A percentile compares a stretch with the other conserved stretches of the same genome.
phyloP scores from a whole-genome alignment of 805 yeast species.

The Candida yuanshanica region DNA sequence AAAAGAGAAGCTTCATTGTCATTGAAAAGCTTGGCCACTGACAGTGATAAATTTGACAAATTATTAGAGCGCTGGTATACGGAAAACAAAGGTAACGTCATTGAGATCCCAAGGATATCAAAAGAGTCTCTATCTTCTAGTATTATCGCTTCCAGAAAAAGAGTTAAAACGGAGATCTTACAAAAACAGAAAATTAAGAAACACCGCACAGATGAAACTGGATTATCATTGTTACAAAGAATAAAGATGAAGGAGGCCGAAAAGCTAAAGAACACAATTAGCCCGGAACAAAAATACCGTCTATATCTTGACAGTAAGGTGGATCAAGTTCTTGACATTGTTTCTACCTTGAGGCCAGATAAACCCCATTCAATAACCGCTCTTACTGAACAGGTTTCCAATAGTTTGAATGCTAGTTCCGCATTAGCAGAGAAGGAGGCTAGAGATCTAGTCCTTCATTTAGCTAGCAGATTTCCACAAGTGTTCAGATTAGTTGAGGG shows the following conservation, averaged over 20 bases:
- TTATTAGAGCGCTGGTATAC: slow-evolving; percentile 15
- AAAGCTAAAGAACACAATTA: slow-evolving; percentile 7
- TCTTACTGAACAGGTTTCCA: slow-evolving; percentile 14
- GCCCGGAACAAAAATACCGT: slow-evolving; percentile 23
- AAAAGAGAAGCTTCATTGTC: slow-evolving; percentile 6
- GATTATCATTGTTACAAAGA: slow-evolving; percentile 32
- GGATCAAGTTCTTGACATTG: slow-evolving; percentile 26
- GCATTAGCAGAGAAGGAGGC: slow-evolving; percentile 19
- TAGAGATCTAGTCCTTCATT: slow-evolving; percentile 11
- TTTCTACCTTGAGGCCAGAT: slow-evolving; percentile 20
- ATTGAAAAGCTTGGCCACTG: slow-evolving; percentile 4
- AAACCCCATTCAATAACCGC: slow-evolving; percentile 17
- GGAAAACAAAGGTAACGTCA: slow-evolving; percentile 1
- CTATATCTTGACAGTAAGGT: slow-evolving; percentile 25
- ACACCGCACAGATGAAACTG: slow-evolving; percentile 2
- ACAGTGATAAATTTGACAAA: slow-evolving; percentile 9
- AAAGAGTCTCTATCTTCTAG: neutral
- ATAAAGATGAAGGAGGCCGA: slow-evolving; percentile 32
- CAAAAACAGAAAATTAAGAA: slow-evolving; percentile 2
- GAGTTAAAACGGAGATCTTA: slow-evolving; percentile 13
- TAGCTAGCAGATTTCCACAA: slow-evolving; percentile 16
- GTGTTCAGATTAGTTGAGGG: slow-evolving; percentile 15
- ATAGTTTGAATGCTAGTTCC: slow-evolving; percentile 13
- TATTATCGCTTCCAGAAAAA: slow-evolving; percentile 9
- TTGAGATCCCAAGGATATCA: slow-evolving; percentile 13